Percentiles rank a stretch among this genome's conserved stretches.
These are phyloP conservation scores for Schwanniomyces sp. DNA, from an alignment of 805 yeast species.

Conservation along the genomic window DNA sequence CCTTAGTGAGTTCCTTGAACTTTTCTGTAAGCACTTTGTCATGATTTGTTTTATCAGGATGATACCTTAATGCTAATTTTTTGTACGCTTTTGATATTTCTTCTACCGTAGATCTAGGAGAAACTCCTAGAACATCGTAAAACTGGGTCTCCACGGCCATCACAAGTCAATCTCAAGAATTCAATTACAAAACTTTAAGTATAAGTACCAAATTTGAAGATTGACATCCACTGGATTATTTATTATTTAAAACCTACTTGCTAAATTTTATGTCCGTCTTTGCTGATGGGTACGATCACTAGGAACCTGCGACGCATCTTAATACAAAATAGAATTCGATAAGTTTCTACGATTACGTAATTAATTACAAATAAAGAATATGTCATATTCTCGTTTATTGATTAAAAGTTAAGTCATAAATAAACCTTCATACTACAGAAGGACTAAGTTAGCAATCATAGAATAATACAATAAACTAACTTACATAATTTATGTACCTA, in stretches of 20 bases:
- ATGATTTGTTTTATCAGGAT: constrained; percentile 64
- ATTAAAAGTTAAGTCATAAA: too few species aligned
- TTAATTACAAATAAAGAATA: neutral
- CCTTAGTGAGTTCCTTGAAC: constrained; percentile 64
- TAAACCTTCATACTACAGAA: too few species aligned
- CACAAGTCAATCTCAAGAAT: neutral
- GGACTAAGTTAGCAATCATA: too few species aligned
- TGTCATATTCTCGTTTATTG: neutral
- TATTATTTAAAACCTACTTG: too few species aligned
- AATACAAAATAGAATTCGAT: constrained; percentile 13
- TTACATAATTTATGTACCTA: constrained; percentile 15
- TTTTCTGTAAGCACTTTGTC: constrained; percentile 48
- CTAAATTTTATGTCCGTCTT: too few species aligned
- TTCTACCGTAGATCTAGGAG: constrained; percentile 31
- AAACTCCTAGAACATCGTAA: constrained; percentile 37
- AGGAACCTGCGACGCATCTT: neutral
- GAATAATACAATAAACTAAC: neutral
- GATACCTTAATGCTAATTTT: constrained; percentile 48
- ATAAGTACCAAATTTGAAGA: neutral
- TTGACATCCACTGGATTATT: neutral
- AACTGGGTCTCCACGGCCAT: constrained; percentile 18
- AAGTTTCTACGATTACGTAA: constrained; percentile 12
- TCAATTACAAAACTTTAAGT: neutral
- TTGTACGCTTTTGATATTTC: constrained; percentile 38
- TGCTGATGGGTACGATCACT: neutral